These are phyloP conservation scores for Gossypium sturtianum DNA, from an alignment of 345 rosid species.

Conservation along the genomic window DNA sequence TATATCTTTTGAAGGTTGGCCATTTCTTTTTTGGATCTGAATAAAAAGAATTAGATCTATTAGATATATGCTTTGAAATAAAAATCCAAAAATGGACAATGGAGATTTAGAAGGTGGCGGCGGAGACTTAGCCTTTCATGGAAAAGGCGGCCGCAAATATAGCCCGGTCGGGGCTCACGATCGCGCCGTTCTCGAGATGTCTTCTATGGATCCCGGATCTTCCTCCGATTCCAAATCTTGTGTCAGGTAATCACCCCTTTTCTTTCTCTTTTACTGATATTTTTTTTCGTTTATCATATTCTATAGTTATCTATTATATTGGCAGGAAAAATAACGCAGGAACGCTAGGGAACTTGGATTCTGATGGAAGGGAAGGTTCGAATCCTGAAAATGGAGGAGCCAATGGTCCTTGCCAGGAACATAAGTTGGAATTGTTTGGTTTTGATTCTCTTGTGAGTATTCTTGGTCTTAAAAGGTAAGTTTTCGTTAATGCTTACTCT, in stretches of 20 bases:
- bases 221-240: slow-evolving; percentile 25
- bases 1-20: not conserved
- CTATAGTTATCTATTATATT: not conserved
- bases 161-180: slow-evolving; percentile 78
- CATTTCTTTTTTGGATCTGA: slow-evolving; percentile 10
- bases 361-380: slow-evolving; percentile 32
- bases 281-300: slow-evolving; percentile 12
- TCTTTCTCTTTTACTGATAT: not conserved
- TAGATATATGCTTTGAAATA: not conserved
- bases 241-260: slow-evolving; percentile 22
- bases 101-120: slow-evolving; percentile 66
- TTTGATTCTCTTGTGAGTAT: slow-evolving; percentile 97
- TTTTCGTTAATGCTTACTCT: slow-evolving; percentile 3
- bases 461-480: slow-evolving; percentile 94
- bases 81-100: slow-evolving; percentile 47
- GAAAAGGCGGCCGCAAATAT: slow-evolving; percentile 54
- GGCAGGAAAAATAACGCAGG: slow-evolving; percentile 59
- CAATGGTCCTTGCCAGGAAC: slow-evolving; percentile 55
- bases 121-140: slow-evolving; percentile 52
- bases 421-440: slow-evolving; percentile 94
- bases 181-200: slow-evolving; percentile 92
- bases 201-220: slow-evolving; percentile 62
- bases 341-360: slow-evolving; percentile 24
- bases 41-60: not conserved
- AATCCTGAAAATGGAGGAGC: slow-evolving; percentile 36